Conservation (phyloP, 2,329 filamentous ascomycete genomes). For the Leptographium flavum region DNA sequence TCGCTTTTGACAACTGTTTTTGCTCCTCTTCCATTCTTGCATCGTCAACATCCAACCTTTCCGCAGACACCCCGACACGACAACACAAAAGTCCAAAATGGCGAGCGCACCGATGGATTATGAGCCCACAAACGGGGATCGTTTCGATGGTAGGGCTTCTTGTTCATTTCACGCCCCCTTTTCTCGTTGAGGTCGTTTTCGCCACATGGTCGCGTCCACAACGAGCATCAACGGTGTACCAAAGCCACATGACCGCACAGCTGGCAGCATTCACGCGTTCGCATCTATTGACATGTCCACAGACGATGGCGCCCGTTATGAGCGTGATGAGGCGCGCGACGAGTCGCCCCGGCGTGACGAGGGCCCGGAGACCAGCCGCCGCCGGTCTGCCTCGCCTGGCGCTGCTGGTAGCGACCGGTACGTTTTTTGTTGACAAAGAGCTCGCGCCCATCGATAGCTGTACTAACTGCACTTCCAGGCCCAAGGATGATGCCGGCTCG, state of each 20-base stretch:
- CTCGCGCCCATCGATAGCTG: no score
- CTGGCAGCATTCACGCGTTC: neutral
- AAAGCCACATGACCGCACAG: no score
- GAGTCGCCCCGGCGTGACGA: constrained; percentile 53
- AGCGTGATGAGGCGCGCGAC: constrained; percentile 47
- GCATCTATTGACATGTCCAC: neutral
- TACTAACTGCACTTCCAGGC: constrained; percentile 18
- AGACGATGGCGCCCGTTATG: constrained; percentile 54
- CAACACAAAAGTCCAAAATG: constrained; percentile 23
- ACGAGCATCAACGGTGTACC: neutral
- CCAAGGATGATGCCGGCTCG: constrained; percentile 30
- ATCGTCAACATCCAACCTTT: constrained; percentile 2
- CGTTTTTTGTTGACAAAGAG: constrained; percentile 12
- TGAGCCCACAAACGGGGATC: constrained; percentile 52
- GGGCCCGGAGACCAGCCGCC: constrained; percentile 37
- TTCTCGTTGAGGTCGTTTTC: neutral
- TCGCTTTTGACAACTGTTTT: neutral
- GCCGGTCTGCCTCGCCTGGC: constrained; percentile 48
- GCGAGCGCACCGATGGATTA: constrained; percentile 57
- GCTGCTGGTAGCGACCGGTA: constrained; percentile 36
- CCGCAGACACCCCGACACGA: neutral
- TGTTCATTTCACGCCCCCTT: neutral
- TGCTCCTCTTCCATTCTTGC: neutral
- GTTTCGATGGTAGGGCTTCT: constrained; percentile 44
- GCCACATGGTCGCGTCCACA: neutral